Evolutionary conservation across 2,329 filamentous ascomycete genomes (phyloP), one percentile per base, ranked within the genome.

Genomic region (Colletotrichum tanaceti): DNA sequence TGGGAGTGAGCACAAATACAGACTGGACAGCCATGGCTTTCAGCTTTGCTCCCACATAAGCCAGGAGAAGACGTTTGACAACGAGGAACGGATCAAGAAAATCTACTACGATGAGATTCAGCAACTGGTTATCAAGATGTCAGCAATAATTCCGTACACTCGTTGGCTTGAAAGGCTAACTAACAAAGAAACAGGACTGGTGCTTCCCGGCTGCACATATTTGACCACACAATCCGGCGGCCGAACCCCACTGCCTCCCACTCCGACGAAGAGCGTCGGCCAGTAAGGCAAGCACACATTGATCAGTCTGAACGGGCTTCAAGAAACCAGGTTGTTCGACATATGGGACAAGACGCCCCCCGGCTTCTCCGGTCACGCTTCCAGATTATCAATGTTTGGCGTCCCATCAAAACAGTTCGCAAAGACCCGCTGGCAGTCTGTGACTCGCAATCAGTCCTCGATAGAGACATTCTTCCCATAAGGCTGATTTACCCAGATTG

Each of bases 81-180:
- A 91, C 72, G 89, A 92, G 59, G 85, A 85, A 1, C 82, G 84
- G 39, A 90, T 94, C 77, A 85, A 88, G 75, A 74, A 81, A 4
- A 81, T 85, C 6, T 94, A 94, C 79, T 94, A 94, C 77, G 86
- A 90, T 0, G 91, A 94, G 75, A 87, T 92, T 3, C 89, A 93
- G 75, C 79, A 87, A 57, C 77, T 93, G 22, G 77, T 94, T 0
- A 90, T 90, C 65, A 85, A 88, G 4, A 84, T 76, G 90, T 74
- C 76, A 71, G 80, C 73, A 20, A 18, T 5, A 11, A 38, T 9
- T 39, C 39, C 4, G 14, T 55, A 13, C 14, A 11, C 38, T 2
- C 18, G 9, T n/a, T 20, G 28, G 14, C n/a, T 20, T 1, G 10
- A 20, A 28, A 18, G n/a, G n/a, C 5, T 18, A 46, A 72, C 69